phyloP scores from a whole-genome alignment of 73 alveolate species.

The Tetrahymena thermophila region DNA sequence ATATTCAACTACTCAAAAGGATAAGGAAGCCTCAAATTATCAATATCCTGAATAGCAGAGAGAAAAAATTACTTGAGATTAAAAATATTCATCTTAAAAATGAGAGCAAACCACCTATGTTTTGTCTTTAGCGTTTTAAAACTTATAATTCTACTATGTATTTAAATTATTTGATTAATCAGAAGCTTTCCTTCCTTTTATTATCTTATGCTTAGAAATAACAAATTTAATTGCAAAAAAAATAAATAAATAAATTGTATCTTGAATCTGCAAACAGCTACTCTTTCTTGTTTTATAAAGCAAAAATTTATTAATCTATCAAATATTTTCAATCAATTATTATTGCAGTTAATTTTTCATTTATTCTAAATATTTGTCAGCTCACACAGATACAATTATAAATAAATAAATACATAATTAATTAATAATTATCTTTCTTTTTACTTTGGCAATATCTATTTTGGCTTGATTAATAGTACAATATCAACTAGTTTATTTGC shows the following conservation, averaged over 20 bases:
- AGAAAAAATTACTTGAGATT: background rate
- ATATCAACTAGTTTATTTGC: background rate
- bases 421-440: background rate
- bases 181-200: background rate
- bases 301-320: background rate
- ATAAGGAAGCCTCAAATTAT: background rate
- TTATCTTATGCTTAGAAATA: background rate
- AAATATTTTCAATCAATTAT: background rate
- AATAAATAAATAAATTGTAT: background rate
- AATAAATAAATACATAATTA: background rate
- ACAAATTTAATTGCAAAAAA: background rate
- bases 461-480: background rate
- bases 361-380: background rate
- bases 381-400: background rate
- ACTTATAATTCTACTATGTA: background rate
- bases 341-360: background rate
- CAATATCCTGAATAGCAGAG: background rate
- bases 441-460: background rate
- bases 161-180: background rate
- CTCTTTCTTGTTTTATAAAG: background rate
- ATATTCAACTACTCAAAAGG: background rate
- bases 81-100: background rate
- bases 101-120: background rate
- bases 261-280: conserved; percentile 1
- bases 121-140: background rate